These are phyloP conservation scores for Elsinoe necatrix DNA, from an alignment of 2,329 filamentous ascomycete species.

Conservation along the genomic window DNA sequence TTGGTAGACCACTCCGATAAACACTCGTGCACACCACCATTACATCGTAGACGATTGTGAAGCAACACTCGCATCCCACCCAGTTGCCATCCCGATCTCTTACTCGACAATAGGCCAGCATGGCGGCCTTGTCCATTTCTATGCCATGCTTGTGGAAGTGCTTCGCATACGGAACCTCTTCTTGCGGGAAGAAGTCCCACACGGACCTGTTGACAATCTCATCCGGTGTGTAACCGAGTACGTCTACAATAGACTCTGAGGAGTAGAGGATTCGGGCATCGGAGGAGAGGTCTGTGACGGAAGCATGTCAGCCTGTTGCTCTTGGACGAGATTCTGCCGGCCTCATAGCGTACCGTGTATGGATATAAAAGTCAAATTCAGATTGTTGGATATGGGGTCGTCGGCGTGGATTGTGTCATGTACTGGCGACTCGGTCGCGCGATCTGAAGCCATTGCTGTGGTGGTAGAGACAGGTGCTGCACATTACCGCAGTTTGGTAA, in stretches of 20 bases:
- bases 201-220: conserved; percentile 68
- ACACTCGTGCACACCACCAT: conserved; percentile 77
- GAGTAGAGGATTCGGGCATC: conserved; percentile 75
- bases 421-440: conserved; percentile 1
- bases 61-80: conserved; percentile 79
- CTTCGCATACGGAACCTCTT: conserved; percentile 68
- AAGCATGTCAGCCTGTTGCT: not conserved
- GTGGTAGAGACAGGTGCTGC: conserved; percentile 2
- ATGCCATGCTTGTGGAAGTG: conserved; percentile 65
- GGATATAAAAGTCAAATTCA: conserved; percentile 64
- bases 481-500: conserved; percentile 10
- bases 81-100: conserved; percentile 60
- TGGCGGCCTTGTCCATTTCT: conserved; percentile 72
- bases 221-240: conserved; percentile 68
- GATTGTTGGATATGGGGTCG: conserved; percentile 10
- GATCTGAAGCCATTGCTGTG: conserved; percentile 3
- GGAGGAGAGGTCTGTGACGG: conserved; percentile 54
- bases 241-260: conserved; percentile 74
- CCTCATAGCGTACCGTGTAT: conserved; percentile 62
- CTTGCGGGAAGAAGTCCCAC: conserved; percentile 80
- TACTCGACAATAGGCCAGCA: conserved; percentile 70
- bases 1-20: conserved; percentile 60
- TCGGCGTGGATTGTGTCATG: conserved; percentile 6
- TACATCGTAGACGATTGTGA: conserved; percentile 81
- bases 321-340: not conserved